These are phyloP conservation scores for Trichophyton benhamiae DNA, from an alignment of 2,329 filamentous ascomycete genomes.

Conservation along the genomic window DNA sequence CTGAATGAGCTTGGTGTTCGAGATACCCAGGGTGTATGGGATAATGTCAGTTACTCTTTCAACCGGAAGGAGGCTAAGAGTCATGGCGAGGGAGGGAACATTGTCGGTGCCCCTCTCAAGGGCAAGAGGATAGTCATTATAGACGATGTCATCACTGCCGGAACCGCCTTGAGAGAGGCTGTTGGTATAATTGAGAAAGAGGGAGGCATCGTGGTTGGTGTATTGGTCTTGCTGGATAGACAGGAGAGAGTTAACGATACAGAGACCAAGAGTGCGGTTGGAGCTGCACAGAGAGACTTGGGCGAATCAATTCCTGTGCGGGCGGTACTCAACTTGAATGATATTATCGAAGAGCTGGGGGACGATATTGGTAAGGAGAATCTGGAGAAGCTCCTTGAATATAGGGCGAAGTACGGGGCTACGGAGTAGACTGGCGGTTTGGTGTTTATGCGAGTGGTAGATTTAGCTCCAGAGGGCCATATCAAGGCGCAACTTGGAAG, in stretches of 20 bases:
- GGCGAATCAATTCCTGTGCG: constrained; percentile 59
- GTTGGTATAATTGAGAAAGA: constrained; percentile 78
- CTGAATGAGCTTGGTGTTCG: constrained; percentile 62
- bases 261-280: constrained; percentile 63
- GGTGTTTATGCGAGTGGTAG: background rate
- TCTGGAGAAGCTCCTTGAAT: constrained; percentile 58
- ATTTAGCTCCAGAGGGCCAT: background rate
- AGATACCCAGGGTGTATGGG: constrained; percentile 50
- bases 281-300: constrained; percentile 71
- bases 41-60: constrained; percentile 68
- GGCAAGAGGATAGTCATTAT: constrained; percentile 81
- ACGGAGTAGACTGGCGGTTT: constrained; percentile 4
- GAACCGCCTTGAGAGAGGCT: constrained; percentile 85
- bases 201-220: constrained; percentile 73
- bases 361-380: constrained; percentile 50
- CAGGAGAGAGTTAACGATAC: constrained; percentile 50
- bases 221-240: constrained; percentile 77
- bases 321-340: constrained; percentile 63
- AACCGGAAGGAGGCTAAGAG: constrained; percentile 95
- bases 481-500: background rate
- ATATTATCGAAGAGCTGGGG: constrained; percentile 62
- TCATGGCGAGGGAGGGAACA: constrained; percentile 86
- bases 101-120: constrained; percentile 75
- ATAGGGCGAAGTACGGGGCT: constrained; percentile 43
- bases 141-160: constrained; percentile 93